Percentiles rank a stretch among this genome's conserved stretches.
Conservation (phyloP, 495 filamentous ascomycete species). For the Podospora sp. region DNA sequence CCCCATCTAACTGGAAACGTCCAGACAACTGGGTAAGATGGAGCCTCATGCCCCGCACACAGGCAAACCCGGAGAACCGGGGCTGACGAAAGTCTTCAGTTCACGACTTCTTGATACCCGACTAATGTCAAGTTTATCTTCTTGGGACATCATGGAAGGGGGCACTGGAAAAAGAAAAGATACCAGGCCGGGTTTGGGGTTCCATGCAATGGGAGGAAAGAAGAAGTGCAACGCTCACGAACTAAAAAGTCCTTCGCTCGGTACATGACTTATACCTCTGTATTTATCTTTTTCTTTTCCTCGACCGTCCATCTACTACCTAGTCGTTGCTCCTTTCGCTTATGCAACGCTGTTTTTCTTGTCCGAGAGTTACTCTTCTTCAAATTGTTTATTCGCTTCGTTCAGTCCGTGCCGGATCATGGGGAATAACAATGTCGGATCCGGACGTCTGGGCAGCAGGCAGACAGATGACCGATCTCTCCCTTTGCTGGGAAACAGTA, state of each 20-base stretch:
- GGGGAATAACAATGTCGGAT: no score
- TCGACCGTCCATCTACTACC: not conserved
- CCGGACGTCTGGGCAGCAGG: no score
- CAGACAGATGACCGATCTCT: not conserved
- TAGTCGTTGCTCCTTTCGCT: conserved; percentile 2
- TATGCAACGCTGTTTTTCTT: not conserved
- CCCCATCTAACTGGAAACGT: conserved; percentile 24
- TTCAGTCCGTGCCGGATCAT: no score
- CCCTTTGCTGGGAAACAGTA: not conserved
- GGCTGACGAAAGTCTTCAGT: not conserved
- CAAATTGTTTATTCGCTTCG: not conserved
- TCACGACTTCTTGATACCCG: conserved; percentile 4
- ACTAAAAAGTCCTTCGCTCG: not conserved
- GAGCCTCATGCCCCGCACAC: not conserved
- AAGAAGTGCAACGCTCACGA: not conserved
- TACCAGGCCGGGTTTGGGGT: not conserved
- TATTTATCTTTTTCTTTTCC: not conserved
- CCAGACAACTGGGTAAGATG: conserved; percentile 20
- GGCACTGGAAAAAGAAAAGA: not conserved
- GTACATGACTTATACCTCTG: not conserved
- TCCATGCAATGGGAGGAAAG: not conserved
- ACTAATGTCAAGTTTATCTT: not conserved
- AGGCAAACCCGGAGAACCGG: not conserved
- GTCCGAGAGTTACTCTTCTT: not conserved
- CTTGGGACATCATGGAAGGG: not conserved